A percentile compares a stretch with the other conserved stretches of the same genome.
phyloP scores from a whole-genome alignment of 148 eudicot species.

The Euryodendron excelsum region DNA sequence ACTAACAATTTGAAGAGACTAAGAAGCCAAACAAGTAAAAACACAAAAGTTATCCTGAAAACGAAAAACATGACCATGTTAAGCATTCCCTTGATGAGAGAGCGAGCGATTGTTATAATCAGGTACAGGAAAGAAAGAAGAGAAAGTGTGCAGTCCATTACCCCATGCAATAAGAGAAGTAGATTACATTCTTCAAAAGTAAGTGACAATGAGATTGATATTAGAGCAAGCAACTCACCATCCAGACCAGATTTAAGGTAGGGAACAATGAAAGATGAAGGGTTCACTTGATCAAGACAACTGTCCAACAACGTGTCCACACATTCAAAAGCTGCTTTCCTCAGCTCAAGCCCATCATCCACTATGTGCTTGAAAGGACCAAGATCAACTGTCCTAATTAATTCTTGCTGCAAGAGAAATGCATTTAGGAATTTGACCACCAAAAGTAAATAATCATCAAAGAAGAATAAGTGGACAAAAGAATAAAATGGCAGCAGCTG shows the following conservation, averaged over 20 bases:
- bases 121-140: background rate
- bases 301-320: constrained; percentile 88
- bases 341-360: constrained; percentile 96
- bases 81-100: background rate
- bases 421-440: background rate
- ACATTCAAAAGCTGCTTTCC: constrained; percentile 98
- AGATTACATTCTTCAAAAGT: too few species aligned
- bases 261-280: constrained; percentile 80
- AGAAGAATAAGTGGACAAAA: background rate
- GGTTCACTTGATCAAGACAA: constrained; percentile 91
- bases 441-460: background rate
- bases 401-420: constrained; percentile 64
- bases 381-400: constrained; percentile 91
- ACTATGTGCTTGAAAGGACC: constrained; percentile 99
- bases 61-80: background rate
- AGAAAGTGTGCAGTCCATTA: background rate
- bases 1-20: background rate
- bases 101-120: background rate
- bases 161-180: too few species aligned
- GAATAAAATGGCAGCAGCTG: too few species aligned
- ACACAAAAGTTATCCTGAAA: background rate
- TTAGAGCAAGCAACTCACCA: constrained; percentile 43
- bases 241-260: constrained; percentile 81
- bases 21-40: background rate
- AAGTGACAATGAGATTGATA: background rate